Percentiles rank a stretch among this genome's conserved stretches.
Evolutionary conservation across 306 rosid genomes (phyloP).

Genomic region (Astragalus glycyphyllos): DNA sequence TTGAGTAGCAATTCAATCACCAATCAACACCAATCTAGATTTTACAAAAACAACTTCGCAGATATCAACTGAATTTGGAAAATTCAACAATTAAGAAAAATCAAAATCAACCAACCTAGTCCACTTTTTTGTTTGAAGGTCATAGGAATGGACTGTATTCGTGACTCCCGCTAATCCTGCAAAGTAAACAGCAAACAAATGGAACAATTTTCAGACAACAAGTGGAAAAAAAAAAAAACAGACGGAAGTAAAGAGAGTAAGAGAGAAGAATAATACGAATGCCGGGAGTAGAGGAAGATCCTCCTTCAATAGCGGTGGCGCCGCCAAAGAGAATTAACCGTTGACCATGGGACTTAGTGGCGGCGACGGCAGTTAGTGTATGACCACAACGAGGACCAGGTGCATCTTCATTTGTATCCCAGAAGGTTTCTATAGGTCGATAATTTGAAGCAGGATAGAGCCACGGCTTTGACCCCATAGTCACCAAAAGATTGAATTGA

Average conservation of each 20-base stretch:
- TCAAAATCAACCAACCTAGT: slow-evolving; percentile 72
- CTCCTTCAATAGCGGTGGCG: slow-evolving; percentile 98
- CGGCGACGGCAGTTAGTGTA: slow-evolving; percentile 89
- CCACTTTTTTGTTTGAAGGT: slow-evolving; percentile 87
- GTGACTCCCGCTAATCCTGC: slow-evolving; percentile 96
- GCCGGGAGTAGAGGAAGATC: slow-evolving; percentile 88
- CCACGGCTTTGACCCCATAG: slow-evolving; percentile 92
- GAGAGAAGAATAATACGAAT: slow-evolving; percentile 57
- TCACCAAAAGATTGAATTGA: no score
- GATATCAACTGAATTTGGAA: not conserved
- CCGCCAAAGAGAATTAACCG: slow-evolving; percentile 95
- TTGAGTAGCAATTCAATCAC: slow-evolving; percentile 42
- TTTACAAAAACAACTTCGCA: not conserved
- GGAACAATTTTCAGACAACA: slow-evolving; percentile 20
- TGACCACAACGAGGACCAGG: slow-evolving; percentile 97
- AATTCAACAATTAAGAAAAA: not conserved
- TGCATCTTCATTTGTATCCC: slow-evolving; percentile 92
- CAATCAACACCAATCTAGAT: not conserved
- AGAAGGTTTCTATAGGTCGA: slow-evolving; percentile 60
- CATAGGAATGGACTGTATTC: slow-evolving; percentile 90
- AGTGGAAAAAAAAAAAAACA: not conserved
- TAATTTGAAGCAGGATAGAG: slow-evolving; percentile 88
- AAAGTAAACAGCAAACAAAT: not conserved
- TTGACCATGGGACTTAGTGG: slow-evolving; percentile 84
- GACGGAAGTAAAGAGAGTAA: not conserved